These are phyloP conservation scores for Colletotrichum simmondsii DNA, from an alignment of 2,329 filamentous ascomycete species.

Conservation along the genomic window DNA sequence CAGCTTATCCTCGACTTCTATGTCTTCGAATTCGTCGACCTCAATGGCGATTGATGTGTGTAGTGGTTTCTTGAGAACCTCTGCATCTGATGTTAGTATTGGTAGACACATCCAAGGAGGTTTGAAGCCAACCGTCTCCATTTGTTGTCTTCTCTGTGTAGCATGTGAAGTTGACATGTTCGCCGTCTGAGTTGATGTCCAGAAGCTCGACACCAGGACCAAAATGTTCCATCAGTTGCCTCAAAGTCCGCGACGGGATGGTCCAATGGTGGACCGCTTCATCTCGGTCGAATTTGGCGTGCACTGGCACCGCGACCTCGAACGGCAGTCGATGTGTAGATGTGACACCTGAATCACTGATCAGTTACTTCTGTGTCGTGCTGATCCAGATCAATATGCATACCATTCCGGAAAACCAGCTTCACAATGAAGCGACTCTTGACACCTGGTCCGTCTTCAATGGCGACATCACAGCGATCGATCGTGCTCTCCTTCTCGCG, in stretches of 20 bases:
- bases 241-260: slow-evolving; percentile 76
- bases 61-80: slow-evolving; percentile 82
- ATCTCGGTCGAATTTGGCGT: slow-evolving; percentile 78
- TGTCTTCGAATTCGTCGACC: slow-evolving; percentile 80
- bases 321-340: slow-evolving; percentile 83
- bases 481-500: slow-evolving; percentile 76
- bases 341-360: slow-evolving; percentile 66
- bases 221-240: slow-evolving; percentile 84
- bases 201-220: slow-evolving; percentile 83
- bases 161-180: slow-evolving; percentile 81
- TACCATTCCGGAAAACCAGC: slow-evolving; percentile 79
- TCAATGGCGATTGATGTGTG: slow-evolving; percentile 84
- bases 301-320: slow-evolving; percentile 78
- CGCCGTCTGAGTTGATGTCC: slow-evolving; percentile 79
- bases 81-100: slow-evolving; percentile 49
- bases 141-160: slow-evolving; percentile 83
- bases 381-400: background rate
- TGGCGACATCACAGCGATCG: slow-evolving; percentile 78
- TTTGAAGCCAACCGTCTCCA: slow-evolving; percentile 55
- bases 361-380: slow-evolving; percentile 7
- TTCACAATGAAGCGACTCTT: slow-evolving; percentile 81
- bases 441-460: slow-evolving; percentile 77
- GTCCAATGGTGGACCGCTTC: slow-evolving; percentile 77
- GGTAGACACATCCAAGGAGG: background rate
- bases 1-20: slow-evolving; percentile 78